Evolutionary conservation across 768 basidiomycete genomes (phyloP).

Genomic region (Neoboletus brunneissimus): DNA sequence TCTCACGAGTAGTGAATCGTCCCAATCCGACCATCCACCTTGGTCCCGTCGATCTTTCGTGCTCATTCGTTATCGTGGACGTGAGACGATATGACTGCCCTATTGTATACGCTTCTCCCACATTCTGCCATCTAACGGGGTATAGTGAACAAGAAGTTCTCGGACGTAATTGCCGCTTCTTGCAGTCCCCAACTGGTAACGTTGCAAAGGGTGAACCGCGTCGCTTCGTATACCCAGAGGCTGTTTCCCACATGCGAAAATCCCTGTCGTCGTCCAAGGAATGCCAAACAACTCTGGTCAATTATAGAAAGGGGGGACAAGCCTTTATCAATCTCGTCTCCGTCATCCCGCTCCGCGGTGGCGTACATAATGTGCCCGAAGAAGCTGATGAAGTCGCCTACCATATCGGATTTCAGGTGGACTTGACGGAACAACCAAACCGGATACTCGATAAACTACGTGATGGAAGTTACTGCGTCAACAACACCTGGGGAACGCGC

Average conservation of each 20-base stretch:
- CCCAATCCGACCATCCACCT: conserved; percentile 72
- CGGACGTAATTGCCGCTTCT: conserved; percentile 87
- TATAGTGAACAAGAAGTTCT: conserved; percentile 74
- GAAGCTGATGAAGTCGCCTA: conserved; percentile 74
- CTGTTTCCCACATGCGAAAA: conserved; percentile 66
- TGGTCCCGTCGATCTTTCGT: conserved; percentile 90
- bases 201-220: conserved; percentile 52
- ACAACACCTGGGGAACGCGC: conserved; percentile 40
- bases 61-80: conserved; percentile 91
- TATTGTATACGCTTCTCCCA: conserved; percentile 87
- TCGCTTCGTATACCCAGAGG: conserved; percentile 59
- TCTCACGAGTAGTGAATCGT: conserved; percentile 73
- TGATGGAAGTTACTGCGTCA: conserved; percentile 73
- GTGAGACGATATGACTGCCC: conserved; percentile 76
- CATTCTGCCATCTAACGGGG: conserved; percentile 75
- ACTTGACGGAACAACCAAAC: conserved; percentile 83
- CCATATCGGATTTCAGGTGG: conserved; percentile 95
- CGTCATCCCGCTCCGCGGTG: conserved; percentile 81
- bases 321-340: conserved; percentile 93
- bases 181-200: conserved; percentile 72
- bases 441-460: conserved; percentile 75
- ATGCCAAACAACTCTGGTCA: conserved; percentile 83
- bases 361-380: conserved; percentile 41
- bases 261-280: conserved; percentile 74
- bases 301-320: conserved; percentile 80